Conservation (phyloP, 176 grass and related monocot species). For the Zea luxurians region DNA sequence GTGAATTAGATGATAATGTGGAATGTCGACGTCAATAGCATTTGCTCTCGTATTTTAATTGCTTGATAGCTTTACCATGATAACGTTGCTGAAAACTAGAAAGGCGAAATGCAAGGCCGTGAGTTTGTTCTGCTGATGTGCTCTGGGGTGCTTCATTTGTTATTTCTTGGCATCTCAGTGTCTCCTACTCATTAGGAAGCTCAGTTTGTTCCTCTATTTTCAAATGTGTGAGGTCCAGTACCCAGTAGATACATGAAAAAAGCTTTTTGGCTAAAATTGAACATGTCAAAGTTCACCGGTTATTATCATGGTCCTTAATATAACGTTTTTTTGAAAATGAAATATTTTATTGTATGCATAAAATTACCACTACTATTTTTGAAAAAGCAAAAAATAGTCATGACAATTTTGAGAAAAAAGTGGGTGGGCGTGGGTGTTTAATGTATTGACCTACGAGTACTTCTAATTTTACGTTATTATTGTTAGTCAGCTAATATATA, state of each 20-base stretch:
- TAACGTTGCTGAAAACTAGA: background rate
- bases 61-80: background rate
- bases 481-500: background rate
- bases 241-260: background rate
- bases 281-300: background rate
- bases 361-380: slow-evolving; percentile 7
- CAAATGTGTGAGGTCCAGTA: background rate
- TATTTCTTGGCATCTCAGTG: background rate
- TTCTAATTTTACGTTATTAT: too few relatives aligned
- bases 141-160: background rate
- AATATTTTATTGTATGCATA: background rate
- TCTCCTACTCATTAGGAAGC: background rate
- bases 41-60: background rate
- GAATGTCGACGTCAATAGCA: too few relatives aligned
- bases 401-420: too few relatives aligned
- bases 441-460: too few relatives aligned
- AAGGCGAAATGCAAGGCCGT: background rate
- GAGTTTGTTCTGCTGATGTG: background rate
- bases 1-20: too few relatives aligned
- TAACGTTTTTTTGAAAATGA: background rate
- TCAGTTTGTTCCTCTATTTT: background rate
- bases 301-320: background rate
- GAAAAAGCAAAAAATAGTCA: background rate
- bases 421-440: too few relatives aligned
- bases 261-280: background rate